phyloP scores from a whole-genome alignment of 805 yeast species.

The Komagataella pastoris region DNA sequence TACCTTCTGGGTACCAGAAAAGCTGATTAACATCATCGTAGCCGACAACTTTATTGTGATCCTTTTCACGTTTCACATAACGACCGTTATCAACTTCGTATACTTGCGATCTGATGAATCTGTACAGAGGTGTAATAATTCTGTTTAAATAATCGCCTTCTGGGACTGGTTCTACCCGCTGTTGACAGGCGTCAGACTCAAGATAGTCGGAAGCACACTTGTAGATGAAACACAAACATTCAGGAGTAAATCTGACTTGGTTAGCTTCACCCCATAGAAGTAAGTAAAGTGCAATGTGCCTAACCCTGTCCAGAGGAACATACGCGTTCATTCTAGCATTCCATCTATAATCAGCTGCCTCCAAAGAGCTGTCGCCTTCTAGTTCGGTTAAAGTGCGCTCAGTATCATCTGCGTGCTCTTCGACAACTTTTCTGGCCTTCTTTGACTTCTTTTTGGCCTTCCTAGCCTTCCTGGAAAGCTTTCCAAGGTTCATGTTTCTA shows the following conservation, averaged over 20 bases:
- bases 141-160: slow-evolving; percentile 89
- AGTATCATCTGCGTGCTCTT: slow-evolving; percentile 48
- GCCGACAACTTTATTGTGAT: slow-evolving; percentile 72
- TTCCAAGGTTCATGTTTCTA: slow-evolving; percentile 69
- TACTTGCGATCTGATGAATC: slow-evolving; percentile 68
- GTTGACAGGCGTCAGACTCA: slow-evolving; percentile 81
- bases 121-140: slow-evolving; percentile 82
- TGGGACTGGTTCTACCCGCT: slow-evolving; percentile 69
- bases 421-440: slow-evolving; percentile 58
- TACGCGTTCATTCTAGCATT: slow-evolving; percentile 64
- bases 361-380: slow-evolving; percentile 76
- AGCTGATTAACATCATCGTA: slow-evolving; percentile 98
- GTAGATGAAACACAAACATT: slow-evolving; percentile 84
- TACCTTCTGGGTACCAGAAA: slow-evolving; percentile 99
- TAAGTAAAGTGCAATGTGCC: slow-evolving; percentile 65
- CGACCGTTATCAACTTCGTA: slow-evolving; percentile 74
- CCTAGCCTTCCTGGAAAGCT: slow-evolving; percentile 66
- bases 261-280: slow-evolving; percentile 86
- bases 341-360: slow-evolving; percentile 79
- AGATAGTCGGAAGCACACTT: slow-evolving; percentile 91
- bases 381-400: slow-evolving; percentile 47
- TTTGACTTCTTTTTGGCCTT: slow-evolving; percentile 72
- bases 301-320: slow-evolving; percentile 66
- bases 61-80: slow-evolving; percentile 74
- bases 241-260: slow-evolving; percentile 88